These are phyloP conservation scores for Alternaria solani DNA, from an alignment of 2,329 filamentous ascomycete genomes.

Conservation along the genomic window DNA sequence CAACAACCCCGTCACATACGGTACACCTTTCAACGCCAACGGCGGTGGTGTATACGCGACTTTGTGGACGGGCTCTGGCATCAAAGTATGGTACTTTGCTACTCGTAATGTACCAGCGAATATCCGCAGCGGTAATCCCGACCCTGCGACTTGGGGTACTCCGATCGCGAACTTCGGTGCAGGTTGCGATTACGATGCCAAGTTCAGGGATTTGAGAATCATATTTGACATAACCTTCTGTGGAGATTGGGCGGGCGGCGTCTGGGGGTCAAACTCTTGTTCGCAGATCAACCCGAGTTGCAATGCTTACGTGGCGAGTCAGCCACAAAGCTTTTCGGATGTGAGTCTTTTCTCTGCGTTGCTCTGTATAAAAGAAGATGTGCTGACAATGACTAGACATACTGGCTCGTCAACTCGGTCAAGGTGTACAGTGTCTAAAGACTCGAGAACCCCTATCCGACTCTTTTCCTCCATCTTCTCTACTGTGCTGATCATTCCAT, in stretches of 20 bases:
- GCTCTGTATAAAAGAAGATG: accelerated
- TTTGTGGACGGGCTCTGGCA: constrained; percentile 52
- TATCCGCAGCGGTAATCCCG: constrained; percentile 51
- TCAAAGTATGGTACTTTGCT: constrained; percentile 60
- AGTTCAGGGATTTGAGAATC: constrained; percentile 49
- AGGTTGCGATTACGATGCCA: constrained; percentile 48
- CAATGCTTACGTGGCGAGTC: constrained; percentile 48
- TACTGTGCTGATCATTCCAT: not conserved
- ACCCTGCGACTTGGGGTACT: constrained; percentile 54
- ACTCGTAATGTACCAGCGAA: constrained; percentile 52
- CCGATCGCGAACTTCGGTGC: constrained; percentile 49
- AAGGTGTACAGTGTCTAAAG: constrained; percentile 49
- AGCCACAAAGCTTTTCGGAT: constrained; percentile 49
- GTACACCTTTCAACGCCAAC: constrained; percentile 51
- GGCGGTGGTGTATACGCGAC: constrained; percentile 56
- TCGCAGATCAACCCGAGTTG: constrained; percentile 45
- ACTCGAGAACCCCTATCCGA: not conserved
- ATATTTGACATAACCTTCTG: constrained; percentile 64
- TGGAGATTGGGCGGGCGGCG: constrained; percentile 63
- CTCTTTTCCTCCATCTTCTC: not conserved
- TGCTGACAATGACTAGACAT: constrained; percentile 35
- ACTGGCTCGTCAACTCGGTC: constrained; percentile 52
- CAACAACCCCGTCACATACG: constrained; percentile 43
- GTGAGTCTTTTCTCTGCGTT: constrained; percentile 23
- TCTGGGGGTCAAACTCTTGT: constrained; percentile 50